phyloP scores from a whole-genome alignment of 2,329 filamentous ascomycete genomes.

The Alternaria ethzedia region DNA sequence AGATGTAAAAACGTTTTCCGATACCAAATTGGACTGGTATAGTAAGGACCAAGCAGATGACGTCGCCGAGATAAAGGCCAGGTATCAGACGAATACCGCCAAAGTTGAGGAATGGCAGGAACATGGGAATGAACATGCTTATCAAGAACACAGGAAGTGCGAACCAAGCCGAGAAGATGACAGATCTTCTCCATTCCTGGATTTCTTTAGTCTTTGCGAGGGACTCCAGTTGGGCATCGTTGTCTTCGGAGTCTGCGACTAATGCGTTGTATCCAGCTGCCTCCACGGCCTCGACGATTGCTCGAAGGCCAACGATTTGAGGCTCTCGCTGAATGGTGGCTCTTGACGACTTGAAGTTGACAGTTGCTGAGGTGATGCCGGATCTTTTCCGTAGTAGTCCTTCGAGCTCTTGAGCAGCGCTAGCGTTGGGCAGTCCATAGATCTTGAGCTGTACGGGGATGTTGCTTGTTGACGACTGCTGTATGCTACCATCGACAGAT shows the following conservation, averaged over 20 bases:
- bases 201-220: constrained; percentile 96
- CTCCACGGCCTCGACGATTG: constrained; percentile 83
- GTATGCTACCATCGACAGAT: constrained; percentile 66
- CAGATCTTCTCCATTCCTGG: constrained; percentile 85
- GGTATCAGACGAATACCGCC: constrained; percentile 70
- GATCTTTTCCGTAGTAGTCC: constrained; percentile 66
- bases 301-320: constrained; percentile 75
- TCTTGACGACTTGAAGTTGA: constrained; percentile 76
- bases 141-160: constrained; percentile 90
- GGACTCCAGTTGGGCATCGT: constrained; percentile 94
- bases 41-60: constrained; percentile 82
- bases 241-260: constrained; percentile 89
- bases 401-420: constrained; percentile 75
- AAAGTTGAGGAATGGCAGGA: constrained; percentile 75
- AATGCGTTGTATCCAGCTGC: constrained; percentile 85
- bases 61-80: constrained; percentile 86
- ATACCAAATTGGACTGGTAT: constrained; percentile 96
- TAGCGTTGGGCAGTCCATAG: constrained; percentile 77
- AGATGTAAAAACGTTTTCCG: constrained; percentile 90
- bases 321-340: constrained; percentile 77
- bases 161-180: constrained; percentile 78
- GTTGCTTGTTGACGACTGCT: constrained; percentile 61
- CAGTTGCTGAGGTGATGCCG: constrained; percentile 75
- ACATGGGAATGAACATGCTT: constrained; percentile 95
- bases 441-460: constrained; percentile 80